Evolutionary conservation across 441 rosid species (phyloP).

Genomic region (Raphanus hybrid): DNA sequence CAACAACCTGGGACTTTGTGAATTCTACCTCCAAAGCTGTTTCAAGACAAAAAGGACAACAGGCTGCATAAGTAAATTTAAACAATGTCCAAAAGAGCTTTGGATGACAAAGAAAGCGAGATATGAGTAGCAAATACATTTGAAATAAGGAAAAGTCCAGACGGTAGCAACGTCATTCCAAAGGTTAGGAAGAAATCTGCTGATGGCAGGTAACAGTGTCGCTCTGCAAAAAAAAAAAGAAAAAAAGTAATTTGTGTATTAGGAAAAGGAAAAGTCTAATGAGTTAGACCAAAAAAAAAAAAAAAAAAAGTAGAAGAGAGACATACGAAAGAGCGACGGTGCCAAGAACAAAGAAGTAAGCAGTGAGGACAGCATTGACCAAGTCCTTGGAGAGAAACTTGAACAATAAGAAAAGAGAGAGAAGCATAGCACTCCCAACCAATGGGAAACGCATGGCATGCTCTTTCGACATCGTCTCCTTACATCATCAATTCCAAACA

Average conservation of each 20-base stretch:
- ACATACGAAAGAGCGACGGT: conserved; percentile 63
- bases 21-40: conserved; percentile 96
- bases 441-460: conserved; percentile 99
- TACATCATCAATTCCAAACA: conserved; percentile 35
- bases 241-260: conserved; percentile 15
- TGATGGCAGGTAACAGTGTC: conserved; percentile 80
- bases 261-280: conserved; percentile 14
- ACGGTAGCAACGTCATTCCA: conserved; percentile 82
- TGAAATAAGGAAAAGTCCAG: conserved; percentile 83
- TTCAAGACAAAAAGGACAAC: conserved; percentile 41
- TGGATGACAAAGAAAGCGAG: not conserved
- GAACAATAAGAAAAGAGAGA: conserved; percentile 92
- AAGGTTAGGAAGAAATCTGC: conserved; percentile 62
- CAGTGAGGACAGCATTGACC: conserved; percentile 93
- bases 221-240: conserved; percentile 65
- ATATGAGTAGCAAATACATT: conserved; percentile 59
- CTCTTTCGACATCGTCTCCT: conserved; percentile 98
- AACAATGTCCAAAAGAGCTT: not conserved
- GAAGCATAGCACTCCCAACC: conserved; percentile 96
- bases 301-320: too few relatives aligned
- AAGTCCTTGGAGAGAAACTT: conserved; percentile 96
- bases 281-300: not conserved
- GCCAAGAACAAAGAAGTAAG: conserved; percentile 94
- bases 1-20: conserved; percentile 88
- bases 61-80: too few relatives aligned